A percentile compares a stretch with the other conserved stretches of the same genome.
Conservation (phyloP, 2,329 filamentous ascomycete species). For the Aaosphaeria arxii region DNA sequence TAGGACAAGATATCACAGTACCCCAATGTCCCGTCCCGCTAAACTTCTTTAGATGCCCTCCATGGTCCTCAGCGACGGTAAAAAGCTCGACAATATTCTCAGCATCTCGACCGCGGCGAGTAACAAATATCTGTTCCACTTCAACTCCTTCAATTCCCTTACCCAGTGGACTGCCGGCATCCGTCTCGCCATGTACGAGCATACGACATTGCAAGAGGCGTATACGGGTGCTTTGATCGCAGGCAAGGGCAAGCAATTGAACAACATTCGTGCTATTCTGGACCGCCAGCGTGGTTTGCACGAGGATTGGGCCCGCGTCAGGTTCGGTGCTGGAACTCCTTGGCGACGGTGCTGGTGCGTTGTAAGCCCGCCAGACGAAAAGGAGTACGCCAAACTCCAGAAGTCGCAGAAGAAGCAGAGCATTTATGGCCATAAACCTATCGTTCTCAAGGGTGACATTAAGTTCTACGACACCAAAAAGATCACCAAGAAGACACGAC, state of each 20-base stretch:
- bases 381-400: conserved; percentile 79
- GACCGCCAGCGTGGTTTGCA: conserved; percentile 72
- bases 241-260: conserved; percentile 83
- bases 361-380: conserved; percentile 87
- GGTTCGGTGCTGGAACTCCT: conserved; percentile 92
- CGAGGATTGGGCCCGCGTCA: conserved; percentile 91
- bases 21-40: neutral
- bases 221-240: conserved; percentile 96
- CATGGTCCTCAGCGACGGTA: conserved; percentile 79
- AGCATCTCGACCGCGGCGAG: conserved; percentile 94
- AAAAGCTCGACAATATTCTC: conserved; percentile 88
- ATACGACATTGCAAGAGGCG: conserved; percentile 88
- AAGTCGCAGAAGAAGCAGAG: conserved; percentile 81
- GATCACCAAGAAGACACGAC: conserved; percentile 85
- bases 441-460: conserved; percentile 78
- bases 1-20: conserved; percentile 41
- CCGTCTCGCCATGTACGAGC: conserved; percentile 89
- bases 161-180: conserved; percentile 96
- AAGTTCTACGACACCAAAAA: conserved; percentile 92
- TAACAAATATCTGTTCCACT: conserved; percentile 93
- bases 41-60: conserved; percentile 55
- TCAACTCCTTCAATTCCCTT: conserved; percentile 89
- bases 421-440: conserved; percentile 72
- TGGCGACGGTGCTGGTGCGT: conserved; percentile 98
- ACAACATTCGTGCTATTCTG: conserved; percentile 88